These are phyloP conservation scores for Bipolaris gigantea DNA, from an alignment of 2,329 filamentous ascomycete genomes.

Conservation along the genomic window DNA sequence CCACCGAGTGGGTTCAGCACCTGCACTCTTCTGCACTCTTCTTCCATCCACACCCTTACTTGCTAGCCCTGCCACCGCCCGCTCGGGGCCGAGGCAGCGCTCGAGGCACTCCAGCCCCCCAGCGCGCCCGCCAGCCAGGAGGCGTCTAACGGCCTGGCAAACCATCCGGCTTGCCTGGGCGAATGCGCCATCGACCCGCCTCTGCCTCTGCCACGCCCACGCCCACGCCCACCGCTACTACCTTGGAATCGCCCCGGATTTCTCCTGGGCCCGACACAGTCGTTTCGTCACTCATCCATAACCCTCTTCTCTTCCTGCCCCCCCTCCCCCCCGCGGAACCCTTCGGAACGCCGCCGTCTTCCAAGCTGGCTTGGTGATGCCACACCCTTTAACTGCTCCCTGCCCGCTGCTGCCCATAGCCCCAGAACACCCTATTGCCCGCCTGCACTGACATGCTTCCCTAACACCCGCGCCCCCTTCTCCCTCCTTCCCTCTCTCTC, in stretches of 20 bases:
- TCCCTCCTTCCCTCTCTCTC: neutral
- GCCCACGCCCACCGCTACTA: too few relatives aligned
- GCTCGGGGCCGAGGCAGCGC: constrained; percentile 8
- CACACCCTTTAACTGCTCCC: neutral
- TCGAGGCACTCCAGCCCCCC: constrained; percentile 2
- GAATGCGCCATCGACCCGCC: constrained; percentile 2
- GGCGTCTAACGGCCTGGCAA: constrained; percentile 2
- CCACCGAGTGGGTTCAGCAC: neutral
- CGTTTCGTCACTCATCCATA: constrained; percentile 14
- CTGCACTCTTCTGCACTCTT: neutral
- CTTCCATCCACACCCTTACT: too few relatives aligned
- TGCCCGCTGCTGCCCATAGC: constrained; percentile 1
- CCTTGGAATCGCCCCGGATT: constrained; percentile 15
- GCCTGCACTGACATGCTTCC: constrained; percentile 13
- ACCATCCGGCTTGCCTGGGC: neutral
- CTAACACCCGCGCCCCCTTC: constrained; percentile 10
- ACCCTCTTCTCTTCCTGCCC: neutral
- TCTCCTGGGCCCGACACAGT: constrained; percentile 7
- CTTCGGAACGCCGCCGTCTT: constrained; percentile 6
- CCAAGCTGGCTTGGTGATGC: constrained; percentile 13
- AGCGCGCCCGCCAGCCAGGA: constrained; percentile 8
- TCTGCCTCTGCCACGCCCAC: neutral
- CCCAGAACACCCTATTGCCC: neutral
- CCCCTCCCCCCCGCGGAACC: constrained; percentile 10
- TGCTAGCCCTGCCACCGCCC: too few relatives aligned